Base-by-base conservation (phyloP, 495 filamentous ascomycete species). In the Hyphodiscus hymeniophilus region DNA sequence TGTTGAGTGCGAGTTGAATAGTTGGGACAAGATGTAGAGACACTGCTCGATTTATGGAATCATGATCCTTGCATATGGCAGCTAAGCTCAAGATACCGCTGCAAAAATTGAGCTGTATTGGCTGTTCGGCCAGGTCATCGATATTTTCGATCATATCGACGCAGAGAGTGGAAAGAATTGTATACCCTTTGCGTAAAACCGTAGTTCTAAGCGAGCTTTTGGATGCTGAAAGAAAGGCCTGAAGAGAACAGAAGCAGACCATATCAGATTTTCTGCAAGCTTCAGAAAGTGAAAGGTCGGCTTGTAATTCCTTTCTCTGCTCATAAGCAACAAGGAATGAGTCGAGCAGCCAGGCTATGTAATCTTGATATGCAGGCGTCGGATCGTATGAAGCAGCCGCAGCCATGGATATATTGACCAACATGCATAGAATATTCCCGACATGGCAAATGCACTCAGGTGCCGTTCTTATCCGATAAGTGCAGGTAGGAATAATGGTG, bases 361-460 rank as follows among this genome's bases (percentile, higher is more conserved):
- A 57, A 26, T 57, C 58, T 40, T 60, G 43, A 39, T 57, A 57
- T 20, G 54, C 51, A 10, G 51, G 48, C 12, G 54, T 57, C 16
- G 58, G 35, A 42, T 57, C 48, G 39, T 46, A 46, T 5, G 44
- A 46, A 15, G 24, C 7, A 2, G 43, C 51, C 24, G 47, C 50
- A 18, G 44, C 56, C 7, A 50, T 34, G 11, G 62, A 56, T 30
- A 66, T 55, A 23, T 62, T 56, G 7, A 56, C 42, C 47, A 69
- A 46, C 17, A 67, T 58, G 5, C 61, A 63, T 33, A 69, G 45
- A 15, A 69, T 47, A 18, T 48, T 45, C 21, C 44, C 55, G 13
- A 56, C 56, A 50, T 69, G 64, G n/a, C 31, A 40, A 2, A 60
- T 18, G 22, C 46, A 39, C 16, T 50, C 26, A 15, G 39, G 7